phyloP scores from a whole-genome alignment of 73 alveolate species.

The Paramecium sonneborni region DNA sequence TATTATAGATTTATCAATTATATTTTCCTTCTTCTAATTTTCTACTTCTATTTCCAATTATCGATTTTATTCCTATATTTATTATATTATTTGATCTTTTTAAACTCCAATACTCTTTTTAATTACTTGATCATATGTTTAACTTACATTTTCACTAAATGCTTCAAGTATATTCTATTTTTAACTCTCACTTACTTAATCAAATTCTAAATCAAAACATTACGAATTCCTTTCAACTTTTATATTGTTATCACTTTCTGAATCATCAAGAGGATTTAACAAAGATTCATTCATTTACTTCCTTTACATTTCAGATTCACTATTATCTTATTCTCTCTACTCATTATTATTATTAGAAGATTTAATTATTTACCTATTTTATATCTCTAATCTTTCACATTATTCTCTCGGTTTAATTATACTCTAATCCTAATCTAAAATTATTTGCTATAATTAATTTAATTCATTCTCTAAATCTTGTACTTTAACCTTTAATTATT shows the following conservation, averaged over 20 bases:
- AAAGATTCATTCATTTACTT: background rate
- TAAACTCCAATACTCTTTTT: background rate
- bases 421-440: background rate
- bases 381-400: background rate
- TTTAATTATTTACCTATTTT: background rate
- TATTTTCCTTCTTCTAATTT: background rate
- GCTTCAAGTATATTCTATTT: background rate
- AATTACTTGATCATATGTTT: background rate
- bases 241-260: background rate
- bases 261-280: background rate
- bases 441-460: background rate
- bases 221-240: background rate
- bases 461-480: background rate
- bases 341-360: background rate
- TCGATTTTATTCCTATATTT: background rate
- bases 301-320: too few relatives aligned
- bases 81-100: background rate
- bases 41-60: background rate
- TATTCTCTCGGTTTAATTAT: background rate
- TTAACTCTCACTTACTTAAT: background rate
- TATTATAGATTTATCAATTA: background rate
- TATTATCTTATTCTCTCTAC: background rate
- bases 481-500: background rate
- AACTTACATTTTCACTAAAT: background rate
- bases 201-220: background rate